Base-by-base conservation (phyloP, 2,329 filamentous ascomycete genomes). In the Colletotrichum karsti region DNA sequence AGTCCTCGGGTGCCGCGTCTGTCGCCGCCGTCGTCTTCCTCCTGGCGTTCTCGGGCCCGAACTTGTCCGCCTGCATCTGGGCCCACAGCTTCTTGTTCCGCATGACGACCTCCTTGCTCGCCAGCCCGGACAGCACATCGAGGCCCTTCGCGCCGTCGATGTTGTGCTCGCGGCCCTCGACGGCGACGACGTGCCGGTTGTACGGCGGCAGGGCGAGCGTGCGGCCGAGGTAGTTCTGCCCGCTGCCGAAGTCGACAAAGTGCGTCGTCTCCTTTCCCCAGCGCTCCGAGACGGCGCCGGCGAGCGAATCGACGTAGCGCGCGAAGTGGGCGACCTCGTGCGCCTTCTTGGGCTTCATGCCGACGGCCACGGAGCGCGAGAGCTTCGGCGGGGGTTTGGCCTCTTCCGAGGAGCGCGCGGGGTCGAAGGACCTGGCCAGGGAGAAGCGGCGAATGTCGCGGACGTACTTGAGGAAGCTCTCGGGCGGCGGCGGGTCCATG, bases 331-430 rank as follows among this genome's bases (percentile, higher is more conserved):
- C 88, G 33, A 98, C 96, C 81, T 99, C 96, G 75, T 99, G 96
- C 1, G 93, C 87, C 80, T 99, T 99, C 79, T 99, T 99, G 18
- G 92, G 89, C 70, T 94, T 97, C 96, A 99, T 99, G 4, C 96
- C 96, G 13, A 97, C 88, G 0, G 93, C 88, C 15, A 97, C 88
- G 72, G 91, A 87, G 54, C 89, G 87, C 3, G 93, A 90, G 22
- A 97, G 77, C 72, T 85, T 84, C 5, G 88, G 84, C 62, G 87
- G 80, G 63, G 84, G 83, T 18, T 54, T 68, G 8, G 60, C 39
- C 7, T 53, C 33, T 48, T 79, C 76, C 62, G 79, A 76, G 0
- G 79, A 76, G 0, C 83, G 78, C 1, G 78, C 74, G 22, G 65
- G 65, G 18, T 54, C 33, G 63, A 93, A 92, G 2, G 89, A 83